Percentiles rank a stretch among this genome's conserved stretches.
phyloP scores from a whole-genome alignment of 2,329 filamentous ascomycete species.

The Saccharata proteae region DNA sequence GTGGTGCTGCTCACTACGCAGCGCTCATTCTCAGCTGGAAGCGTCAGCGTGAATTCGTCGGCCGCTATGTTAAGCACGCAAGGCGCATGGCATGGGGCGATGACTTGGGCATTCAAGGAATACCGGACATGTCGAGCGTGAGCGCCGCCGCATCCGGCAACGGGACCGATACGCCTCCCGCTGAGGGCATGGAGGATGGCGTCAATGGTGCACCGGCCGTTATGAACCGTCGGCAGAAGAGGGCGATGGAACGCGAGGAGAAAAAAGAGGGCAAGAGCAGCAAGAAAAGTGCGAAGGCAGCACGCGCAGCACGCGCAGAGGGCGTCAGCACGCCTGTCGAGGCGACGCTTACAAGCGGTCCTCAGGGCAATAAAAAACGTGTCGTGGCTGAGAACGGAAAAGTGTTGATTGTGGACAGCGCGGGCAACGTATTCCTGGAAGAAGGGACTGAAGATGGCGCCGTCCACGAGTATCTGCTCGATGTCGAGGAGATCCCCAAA shows the following conservation, averaged over 20 bases:
- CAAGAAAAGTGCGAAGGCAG: conserved; percentile 14
- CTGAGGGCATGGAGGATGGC: conserved; percentile 22
- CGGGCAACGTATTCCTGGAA: conserved; percentile 90
- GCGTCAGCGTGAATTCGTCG: conserved; percentile 80
- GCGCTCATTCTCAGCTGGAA: conserved; percentile 78
- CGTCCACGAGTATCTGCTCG: conserved; percentile 71
- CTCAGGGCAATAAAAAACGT: conserved; percentile 69
- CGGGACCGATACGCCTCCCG: conserved; percentile 30
- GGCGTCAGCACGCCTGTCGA: conserved; percentile 44
- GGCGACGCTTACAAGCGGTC: conserved; percentile 39
- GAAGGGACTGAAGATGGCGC: conserved; percentile 80
- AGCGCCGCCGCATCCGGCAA: conserved; percentile 11
- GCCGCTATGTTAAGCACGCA: conserved; percentile 83
- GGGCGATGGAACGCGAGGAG: conserved; percentile 75
- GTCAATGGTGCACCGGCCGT: conserved; percentile 35
- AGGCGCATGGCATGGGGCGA: conserved; percentile 83
- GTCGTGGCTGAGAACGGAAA: conserved; percentile 94
- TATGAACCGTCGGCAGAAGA: conserved; percentile 70
- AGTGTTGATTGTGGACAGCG: conserved; percentile 79
- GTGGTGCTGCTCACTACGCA: conserved; percentile 78
- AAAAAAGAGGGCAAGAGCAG: conserved; percentile 51
- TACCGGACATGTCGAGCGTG: conserved; percentile 51
- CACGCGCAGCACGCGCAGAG: conserved; percentile 38
- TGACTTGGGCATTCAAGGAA: conserved; percentile 50
- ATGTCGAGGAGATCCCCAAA: conserved; percentile 65